Percentiles rank a stretch among this genome's conserved stretches.
Evolutionary conservation across 345 rosid genomes (phyloP).

Genomic region (Eutrema japonicum): DNA sequence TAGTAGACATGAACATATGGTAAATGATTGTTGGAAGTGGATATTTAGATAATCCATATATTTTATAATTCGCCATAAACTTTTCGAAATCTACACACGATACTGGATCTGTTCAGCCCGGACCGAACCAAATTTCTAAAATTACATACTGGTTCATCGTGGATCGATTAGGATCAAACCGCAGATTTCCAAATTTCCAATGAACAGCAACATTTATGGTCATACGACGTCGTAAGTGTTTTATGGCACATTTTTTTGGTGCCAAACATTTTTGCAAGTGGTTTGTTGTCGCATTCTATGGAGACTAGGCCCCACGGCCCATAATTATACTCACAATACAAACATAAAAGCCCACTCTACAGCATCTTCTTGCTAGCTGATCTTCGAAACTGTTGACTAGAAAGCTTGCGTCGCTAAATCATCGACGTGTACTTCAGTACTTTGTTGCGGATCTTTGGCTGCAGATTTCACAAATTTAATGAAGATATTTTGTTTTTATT

Average conservation of each 20-base stretch:
- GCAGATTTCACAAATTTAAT: background rate
- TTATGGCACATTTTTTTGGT: constrained; percentile 17
- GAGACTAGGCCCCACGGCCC: constrained; percentile 37
- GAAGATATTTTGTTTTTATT: background rate
- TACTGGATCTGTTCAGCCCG: no score
- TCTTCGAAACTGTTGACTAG: constrained; percentile 10
- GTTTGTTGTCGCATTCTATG: constrained; percentile 31
- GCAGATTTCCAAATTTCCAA: background rate
- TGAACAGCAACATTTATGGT: background rate
- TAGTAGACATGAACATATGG: no score
- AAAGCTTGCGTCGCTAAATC: constrained; percentile 30
- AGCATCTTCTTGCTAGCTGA: constrained; percentile 16
- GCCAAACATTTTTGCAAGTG: background rate
- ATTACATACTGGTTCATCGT: no score
- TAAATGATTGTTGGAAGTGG: no score
- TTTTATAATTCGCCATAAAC: no score
- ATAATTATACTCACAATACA: constrained; percentile 22
- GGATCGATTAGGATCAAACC: background rate
- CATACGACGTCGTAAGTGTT: constrained; percentile 6
- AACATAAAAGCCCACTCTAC: constrained; percentile 35
- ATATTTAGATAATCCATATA: no score
- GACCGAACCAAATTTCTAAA: no score
- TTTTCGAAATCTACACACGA: no score
- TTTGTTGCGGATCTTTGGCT: background rate
- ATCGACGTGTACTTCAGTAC: constrained; percentile 1